Evolutionary conservation across 164 flowering plant species (phyloP).

Genomic region (Chloranthus sessilifolius): DNA sequence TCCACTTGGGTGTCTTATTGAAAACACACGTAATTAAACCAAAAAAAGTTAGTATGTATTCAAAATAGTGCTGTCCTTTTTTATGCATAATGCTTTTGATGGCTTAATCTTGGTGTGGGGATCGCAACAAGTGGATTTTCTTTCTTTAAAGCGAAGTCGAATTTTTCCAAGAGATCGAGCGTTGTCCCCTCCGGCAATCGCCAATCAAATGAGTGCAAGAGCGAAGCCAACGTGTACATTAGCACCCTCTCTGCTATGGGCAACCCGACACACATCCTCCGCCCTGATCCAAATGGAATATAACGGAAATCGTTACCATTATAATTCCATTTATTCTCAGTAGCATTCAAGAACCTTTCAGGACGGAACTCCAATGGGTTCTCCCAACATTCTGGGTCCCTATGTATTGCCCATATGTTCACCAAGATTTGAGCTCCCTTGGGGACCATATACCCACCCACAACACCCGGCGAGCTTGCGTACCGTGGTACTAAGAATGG

Average conservation of each 20-base stretch:
- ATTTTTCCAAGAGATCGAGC: no score
- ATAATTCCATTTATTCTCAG: background rate
- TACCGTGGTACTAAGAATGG: background rate
- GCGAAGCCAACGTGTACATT: background rate
- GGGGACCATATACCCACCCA: background rate
- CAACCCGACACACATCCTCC: background rate
- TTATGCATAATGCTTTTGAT: no score
- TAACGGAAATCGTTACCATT: background rate
- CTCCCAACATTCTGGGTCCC: background rate
- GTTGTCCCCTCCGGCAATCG: no score
- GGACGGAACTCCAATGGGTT: background rate
- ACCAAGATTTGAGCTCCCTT: background rate
- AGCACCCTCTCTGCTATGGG: background rate
- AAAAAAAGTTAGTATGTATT: no score
- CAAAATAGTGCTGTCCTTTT: no score
- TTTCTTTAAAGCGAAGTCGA: no score
- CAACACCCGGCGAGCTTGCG: background rate
- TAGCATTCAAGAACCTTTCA: background rate
- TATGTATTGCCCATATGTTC: slow-evolving; percentile 1
- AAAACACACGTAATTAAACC: no score
- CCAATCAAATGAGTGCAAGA: background rate
- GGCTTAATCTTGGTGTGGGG: no score
- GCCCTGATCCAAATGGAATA: slow-evolving; percentile 1
- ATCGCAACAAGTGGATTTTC: no score
- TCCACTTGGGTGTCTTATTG: no score